These are phyloP conservation scores for Entomortierella chlamydospora DNA, from an alignment of 192 early-diverging fungal genomes.

Conservation along the genomic window DNA sequence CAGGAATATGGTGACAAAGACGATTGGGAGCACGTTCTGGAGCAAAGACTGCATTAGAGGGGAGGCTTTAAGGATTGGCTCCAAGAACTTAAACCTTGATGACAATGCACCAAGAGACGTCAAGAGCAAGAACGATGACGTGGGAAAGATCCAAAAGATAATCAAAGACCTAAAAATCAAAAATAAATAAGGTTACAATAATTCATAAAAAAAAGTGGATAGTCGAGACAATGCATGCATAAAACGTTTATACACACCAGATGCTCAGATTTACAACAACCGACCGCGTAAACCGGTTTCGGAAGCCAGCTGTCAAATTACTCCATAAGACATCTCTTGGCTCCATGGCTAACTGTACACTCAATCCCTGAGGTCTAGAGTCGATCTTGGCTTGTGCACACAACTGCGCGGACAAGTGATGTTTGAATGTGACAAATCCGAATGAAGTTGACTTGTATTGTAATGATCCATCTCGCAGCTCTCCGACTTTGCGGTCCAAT, in stretches of 20 bases:
- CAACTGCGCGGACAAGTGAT: slow-evolving; percentile 66
- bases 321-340: slow-evolving; percentile 74
- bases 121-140: slow-evolving; percentile 66
- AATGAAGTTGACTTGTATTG: slow-evolving; percentile 64
- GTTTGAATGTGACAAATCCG: slow-evolving; percentile 71
- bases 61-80: slow-evolving; percentile 57
- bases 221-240: background rate
- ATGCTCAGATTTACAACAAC: slow-evolving; percentile 60
- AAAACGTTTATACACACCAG: slow-evolving; percentile 41
- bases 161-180: slow-evolving; percentile 63
- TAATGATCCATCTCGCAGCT: slow-evolving; percentile 52
- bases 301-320: slow-evolving; percentile 57
- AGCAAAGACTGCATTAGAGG: slow-evolving; percentile 58
- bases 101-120: slow-evolving; percentile 65
- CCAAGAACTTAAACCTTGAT: slow-evolving; percentile 57
- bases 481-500: slow-evolving; percentile 53
- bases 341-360: slow-evolving; percentile 67
- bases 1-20: slow-evolving; percentile 66
- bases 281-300: slow-evolving; percentile 55
- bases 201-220: background rate
- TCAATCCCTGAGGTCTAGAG: slow-evolving; percentile 62
- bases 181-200: no score
- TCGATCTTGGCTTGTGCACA: slow-evolving; percentile 66
- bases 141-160: slow-evolving; percentile 75
- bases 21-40: slow-evolving; percentile 68